Conservation (phyloP, 2,329 filamentous ascomycete genomes). For the Neopestalotiopsis clavispora region DNA sequence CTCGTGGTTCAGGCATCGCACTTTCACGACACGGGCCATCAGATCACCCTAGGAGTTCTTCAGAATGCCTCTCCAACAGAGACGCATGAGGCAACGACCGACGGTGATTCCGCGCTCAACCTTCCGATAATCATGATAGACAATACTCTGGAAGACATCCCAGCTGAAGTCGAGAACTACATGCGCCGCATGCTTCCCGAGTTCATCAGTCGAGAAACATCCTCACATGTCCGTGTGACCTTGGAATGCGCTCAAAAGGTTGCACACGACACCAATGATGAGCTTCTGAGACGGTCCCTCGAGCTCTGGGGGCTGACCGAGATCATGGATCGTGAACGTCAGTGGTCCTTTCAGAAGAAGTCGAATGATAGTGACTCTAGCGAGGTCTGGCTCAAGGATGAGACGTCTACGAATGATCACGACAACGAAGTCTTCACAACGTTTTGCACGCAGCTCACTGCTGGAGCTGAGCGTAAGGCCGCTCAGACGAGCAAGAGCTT, state of each 20-base stretch:
- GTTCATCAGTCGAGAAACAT: slow-evolving; percentile 64
- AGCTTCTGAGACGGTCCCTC: slow-evolving; percentile 60
- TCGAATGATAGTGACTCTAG: slow-evolving; percentile 45
- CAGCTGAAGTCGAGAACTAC: slow-evolving; percentile 63
- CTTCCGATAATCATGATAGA: slow-evolving; percentile 59
- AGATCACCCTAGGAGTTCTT: slow-evolving; percentile 48
- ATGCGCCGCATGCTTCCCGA: slow-evolving; percentile 62
- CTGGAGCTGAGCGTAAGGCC: slow-evolving; percentile 68
- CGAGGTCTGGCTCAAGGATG: slow-evolving; percentile 55
- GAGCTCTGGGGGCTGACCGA: slow-evolving; percentile 71
- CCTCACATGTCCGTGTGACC: slow-evolving; percentile 63
- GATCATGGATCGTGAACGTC: slow-evolving; percentile 66
- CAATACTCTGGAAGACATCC: slow-evolving; percentile 64
- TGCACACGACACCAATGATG: slow-evolving; percentile 55
- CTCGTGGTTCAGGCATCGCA: slow-evolving; percentile 62
- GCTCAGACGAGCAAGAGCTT: slow-evolving; percentile 62
- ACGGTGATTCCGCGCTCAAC: slow-evolving; percentile 34
- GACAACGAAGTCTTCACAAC: slow-evolving; percentile 51
- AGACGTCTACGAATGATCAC: slow-evolving; percentile 55
- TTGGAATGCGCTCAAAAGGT: slow-evolving; percentile 54
- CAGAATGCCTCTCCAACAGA: slow-evolving; percentile 41
- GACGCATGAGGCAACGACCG: slow-evolving; percentile 33
- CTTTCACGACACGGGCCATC: slow-evolving; percentile 57
- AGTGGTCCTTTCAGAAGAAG: slow-evolving; percentile 62
- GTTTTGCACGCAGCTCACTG: slow-evolving; percentile 68